phyloP scores from a whole-genome alignment of 805 yeast genomes.

The Debaryomyces tyrocola region DNA sequence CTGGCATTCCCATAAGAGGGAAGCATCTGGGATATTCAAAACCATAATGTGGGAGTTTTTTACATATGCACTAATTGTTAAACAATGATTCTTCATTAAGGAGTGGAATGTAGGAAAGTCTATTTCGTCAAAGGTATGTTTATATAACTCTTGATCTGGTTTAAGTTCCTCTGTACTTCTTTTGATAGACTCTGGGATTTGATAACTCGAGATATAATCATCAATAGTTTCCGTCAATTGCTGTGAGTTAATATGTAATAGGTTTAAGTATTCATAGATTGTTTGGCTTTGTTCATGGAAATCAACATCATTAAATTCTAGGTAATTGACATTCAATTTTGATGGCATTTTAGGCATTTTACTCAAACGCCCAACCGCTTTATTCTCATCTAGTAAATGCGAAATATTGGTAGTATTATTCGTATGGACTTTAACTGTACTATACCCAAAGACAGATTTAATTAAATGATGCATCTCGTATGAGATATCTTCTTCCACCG shows the following conservation, averaged over 20 bases:
- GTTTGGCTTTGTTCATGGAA: slow-evolving; percentile 8
- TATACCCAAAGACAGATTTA: neutral
- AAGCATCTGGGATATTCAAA: neutral
- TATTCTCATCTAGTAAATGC: neutral
- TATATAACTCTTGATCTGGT: neutral
- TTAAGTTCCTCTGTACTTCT: neutral
- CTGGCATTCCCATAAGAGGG: neutral
- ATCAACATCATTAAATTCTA: neutral
- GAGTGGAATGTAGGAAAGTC: neutral
- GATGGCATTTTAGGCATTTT: neutral
- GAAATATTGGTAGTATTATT: neutral
- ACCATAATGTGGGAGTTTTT: neutral
- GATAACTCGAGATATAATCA: slow-evolving; percentile 3
- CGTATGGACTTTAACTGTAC: neutral
- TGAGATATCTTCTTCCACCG: neutral
- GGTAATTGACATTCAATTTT: neutral
- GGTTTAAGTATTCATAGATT: slow-evolving; percentile 17
- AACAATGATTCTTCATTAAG: neutral
- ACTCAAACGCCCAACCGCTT: neutral
- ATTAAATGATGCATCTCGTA: neutral
- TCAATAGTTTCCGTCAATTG: slow-evolving; percentile 9
- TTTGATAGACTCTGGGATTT: neutral
- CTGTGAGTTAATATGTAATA: slow-evolving; percentile 15
- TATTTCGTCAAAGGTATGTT: no score
- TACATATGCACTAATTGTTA: neutral